These are phyloP conservation scores for Candida palmyrensis DNA, from an alignment of 805 yeast species.

Conservation along the genomic window DNA sequence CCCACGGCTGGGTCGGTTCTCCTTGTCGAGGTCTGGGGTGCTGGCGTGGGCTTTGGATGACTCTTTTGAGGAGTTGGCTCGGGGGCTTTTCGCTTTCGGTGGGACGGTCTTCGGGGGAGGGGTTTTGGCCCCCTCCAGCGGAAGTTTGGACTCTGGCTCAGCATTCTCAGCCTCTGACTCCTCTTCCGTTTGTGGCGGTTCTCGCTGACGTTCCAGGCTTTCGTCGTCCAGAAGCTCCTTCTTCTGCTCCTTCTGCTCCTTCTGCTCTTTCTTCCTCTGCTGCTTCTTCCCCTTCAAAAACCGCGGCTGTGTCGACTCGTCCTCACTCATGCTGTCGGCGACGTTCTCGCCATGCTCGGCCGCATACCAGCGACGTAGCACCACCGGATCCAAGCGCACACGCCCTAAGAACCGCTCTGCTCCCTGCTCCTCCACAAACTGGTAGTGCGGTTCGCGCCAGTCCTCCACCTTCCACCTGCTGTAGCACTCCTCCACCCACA, in stretches of 20 bases:
- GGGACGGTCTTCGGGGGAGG: neutral
- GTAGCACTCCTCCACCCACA: slow-evolving; percentile 86
- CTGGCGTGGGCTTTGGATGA: slow-evolving; percentile 2
- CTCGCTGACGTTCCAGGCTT: slow-evolving; percentile 1
- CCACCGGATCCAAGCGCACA: slow-evolving; percentile 39
- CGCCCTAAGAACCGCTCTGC: slow-evolving; percentile 49
- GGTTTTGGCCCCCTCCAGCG: neutral
- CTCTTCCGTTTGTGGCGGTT: slow-evolving; percentile 16
- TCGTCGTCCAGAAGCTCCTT: neutral
- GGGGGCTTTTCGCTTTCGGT: neutral
- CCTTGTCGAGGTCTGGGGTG: slow-evolving; percentile 3
- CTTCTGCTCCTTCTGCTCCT: neutral
- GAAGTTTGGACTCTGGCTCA: neutral
- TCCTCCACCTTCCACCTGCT: slow-evolving; percentile 52
- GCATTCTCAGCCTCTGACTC: slow-evolving; percentile 10
- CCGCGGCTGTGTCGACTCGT: slow-evolving; percentile 11
- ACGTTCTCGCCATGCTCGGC: slow-evolving; percentile 15
- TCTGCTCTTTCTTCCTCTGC: neutral
- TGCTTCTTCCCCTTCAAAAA: neutral
- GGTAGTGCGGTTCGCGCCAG: slow-evolving; percentile 41
- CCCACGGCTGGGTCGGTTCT: slow-evolving; percentile 6
- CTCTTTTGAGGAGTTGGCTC: neutral
- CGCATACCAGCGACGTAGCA: slow-evolving; percentile 36
- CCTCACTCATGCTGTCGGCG: slow-evolving; percentile 25
- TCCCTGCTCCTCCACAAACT: slow-evolving; percentile 33